A percentile compares a stretch with the other conserved stretches of the same genome.
These are phyloP conservation scores for Hortaea sp. DNA, from an alignment of 2,329 filamentous ascomycete genomes.

Conservation along the genomic window DNA sequence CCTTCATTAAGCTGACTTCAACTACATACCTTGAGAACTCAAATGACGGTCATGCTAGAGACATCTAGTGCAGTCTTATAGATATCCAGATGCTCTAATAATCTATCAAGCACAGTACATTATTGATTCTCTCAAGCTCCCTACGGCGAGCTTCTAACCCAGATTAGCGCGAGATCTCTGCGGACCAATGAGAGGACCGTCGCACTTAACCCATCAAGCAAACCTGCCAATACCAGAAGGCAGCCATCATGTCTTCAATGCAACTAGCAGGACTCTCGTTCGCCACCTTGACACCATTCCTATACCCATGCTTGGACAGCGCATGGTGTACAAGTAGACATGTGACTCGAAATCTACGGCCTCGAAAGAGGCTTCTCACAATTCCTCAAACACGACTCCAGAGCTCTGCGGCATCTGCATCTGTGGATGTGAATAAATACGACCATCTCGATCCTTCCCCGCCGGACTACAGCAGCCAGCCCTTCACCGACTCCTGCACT, in stretches of 20 bases:
- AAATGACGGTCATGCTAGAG: no score
- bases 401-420: constrained; percentile 1
- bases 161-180: no score
- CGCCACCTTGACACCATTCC: constrained; percentile 34
- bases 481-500: constrained; percentile 78
- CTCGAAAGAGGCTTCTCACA: constrained; percentile 10
- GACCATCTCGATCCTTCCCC: constrained; percentile 66
- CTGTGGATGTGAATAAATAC: constrained; percentile 15
- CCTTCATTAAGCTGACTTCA: no score
- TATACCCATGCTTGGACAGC: constrained; percentile 33
- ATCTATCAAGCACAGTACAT: no score
- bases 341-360: constrained; percentile 11
- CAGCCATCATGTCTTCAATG: neutral
- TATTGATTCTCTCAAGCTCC: no score
- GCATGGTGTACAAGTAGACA: constrained; percentile 7
- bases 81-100: no score
- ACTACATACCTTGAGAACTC: no score
- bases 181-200: no score
- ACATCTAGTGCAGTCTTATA: no score
- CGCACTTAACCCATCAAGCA: no score
- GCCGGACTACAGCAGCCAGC: constrained; percentile 71
- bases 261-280: constrained; percentile 15
- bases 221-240: no score
- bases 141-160: no score
- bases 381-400: neutral